Base-by-base conservation (phyloP, 2,329 filamentous ascomycete species). In the Sclerotinia spermophila region DNA sequence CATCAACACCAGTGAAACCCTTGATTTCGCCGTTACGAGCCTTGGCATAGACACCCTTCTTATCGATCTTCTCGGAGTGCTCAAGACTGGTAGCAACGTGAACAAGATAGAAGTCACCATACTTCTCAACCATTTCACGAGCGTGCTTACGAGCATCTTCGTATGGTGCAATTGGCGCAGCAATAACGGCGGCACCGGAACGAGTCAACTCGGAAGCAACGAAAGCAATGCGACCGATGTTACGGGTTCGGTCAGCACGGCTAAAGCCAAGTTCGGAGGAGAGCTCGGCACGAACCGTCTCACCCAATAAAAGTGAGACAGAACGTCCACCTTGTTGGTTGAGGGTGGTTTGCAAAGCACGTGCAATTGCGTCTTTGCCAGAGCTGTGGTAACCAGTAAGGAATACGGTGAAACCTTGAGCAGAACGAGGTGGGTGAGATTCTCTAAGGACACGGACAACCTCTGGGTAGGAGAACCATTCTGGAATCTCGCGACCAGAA, bases 391-490 rank as follows among this genome's bases (percentile, higher is more conserved):
- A 97, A 73, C 96, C 96, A 4, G 96, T 98, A 75, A 99, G 87
- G 90, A 99, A 97, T 82, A 99, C 88, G 74, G 96, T 98, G 88
- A 99, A 99, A 74, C 96, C 96, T 86, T 99, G 96, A 79, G 91
- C 88, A 78, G 89, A 90, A 76, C 96, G 92, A 67, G 96, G 89
- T 65, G 95, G 96, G 86, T 98, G 96, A 77, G 95, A 97, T 85
- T 99, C 94, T 79, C 96, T 91, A 73, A 99, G 91, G 65, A 98
- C 96, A 82, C 90, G 90, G 83, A 99, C 96, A 77, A 99, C 96
- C 85, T 99, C 96, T 73, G 96, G 95, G 86, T 99, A 99, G 44
- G 96, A 98, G 88, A 99, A 99, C 96, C 96, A 99, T 83, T 96
- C 94, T 77, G 96, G 96, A 78, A 99, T 99, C 77, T 97, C 93